Percentiles rank a stretch among this genome's conserved stretches.
phyloP scores from a whole-genome alignment of 768 basidiomycete species.

The Krasilnikovozyma curviuscula region DNA sequence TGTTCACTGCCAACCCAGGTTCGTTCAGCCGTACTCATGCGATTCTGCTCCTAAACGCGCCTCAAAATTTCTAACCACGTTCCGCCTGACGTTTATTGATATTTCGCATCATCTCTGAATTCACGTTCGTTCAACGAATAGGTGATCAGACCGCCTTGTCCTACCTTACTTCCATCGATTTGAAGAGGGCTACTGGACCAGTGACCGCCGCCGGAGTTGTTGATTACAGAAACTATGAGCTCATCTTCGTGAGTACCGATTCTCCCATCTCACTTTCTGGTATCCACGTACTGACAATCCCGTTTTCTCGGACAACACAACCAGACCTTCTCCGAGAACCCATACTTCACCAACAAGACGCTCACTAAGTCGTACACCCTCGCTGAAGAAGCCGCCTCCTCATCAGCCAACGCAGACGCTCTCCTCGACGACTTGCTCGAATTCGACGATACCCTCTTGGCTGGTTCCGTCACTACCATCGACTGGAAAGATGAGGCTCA shows the following conservation, averaged over 20 bases:
- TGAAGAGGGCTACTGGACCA: too few species aligned
- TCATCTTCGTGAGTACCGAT: constrained; percentile 5
- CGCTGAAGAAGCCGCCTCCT: not conserved
- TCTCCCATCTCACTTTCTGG: not conserved
- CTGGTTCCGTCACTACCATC: constrained; percentile 1
- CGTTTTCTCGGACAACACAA: not conserved
- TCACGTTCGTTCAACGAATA: too few species aligned
- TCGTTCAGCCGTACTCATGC: too few species aligned
- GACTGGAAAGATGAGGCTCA: constrained; percentile 11
- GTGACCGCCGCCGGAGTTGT: too few species aligned
- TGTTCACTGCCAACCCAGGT: too few species aligned
- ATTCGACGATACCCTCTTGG: too few species aligned
- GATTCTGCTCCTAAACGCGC: too few species aligned
- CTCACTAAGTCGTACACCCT: constrained; percentile 7
- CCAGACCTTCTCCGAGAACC: constrained; percentile 12
- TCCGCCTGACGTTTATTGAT: too few species aligned
- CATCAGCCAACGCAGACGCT: not conserved
- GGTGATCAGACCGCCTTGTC: constrained; percentile 6
- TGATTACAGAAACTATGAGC: constrained; percentile 1
- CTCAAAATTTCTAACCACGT: too few species aligned
- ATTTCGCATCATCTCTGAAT: too few species aligned
- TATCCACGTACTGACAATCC: not conserved
- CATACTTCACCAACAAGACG: constrained; percentile 6
- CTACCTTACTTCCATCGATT: too few species aligned
- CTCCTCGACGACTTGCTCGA: constrained; percentile 4